Percentiles rank a stretch among this genome's conserved stretches.
Evolutionary conservation across 2,329 filamentous ascomycete genomes (phyloP).

Genomic region (Sphaceloma murrayae): DNA sequence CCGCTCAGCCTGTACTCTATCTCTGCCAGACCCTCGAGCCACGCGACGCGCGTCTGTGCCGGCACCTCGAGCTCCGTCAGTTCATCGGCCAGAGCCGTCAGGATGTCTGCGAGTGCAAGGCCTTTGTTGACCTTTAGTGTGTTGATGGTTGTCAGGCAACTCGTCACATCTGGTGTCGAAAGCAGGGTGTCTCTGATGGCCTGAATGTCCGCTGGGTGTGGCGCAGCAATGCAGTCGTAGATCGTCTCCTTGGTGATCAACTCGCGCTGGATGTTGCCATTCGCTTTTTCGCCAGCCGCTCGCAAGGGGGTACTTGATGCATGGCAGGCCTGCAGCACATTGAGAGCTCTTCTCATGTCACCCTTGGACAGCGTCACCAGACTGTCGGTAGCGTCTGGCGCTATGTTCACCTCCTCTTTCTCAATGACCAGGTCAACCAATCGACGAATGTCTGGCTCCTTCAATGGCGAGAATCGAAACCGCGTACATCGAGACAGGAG

Average conservation of each 20-base stretch:
- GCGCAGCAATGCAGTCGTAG: slow-evolving; percentile 94
- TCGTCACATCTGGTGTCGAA: slow-evolving; percentile 75
- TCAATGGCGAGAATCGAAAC: slow-evolving; percentile 89
- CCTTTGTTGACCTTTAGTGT: slow-evolving; percentile 77
- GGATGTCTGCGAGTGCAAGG: slow-evolving; percentile 83
- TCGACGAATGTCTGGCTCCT: slow-evolving; percentile 73
- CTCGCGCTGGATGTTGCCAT: slow-evolving; percentile 60
- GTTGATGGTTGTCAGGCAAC: slow-evolving; percentile 79
- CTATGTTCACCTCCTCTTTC: slow-evolving; percentile 78
- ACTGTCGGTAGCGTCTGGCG: slow-evolving; percentile 67
- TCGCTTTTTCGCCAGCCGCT: slow-evolving; percentile 40
- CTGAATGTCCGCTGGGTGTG: slow-evolving; percentile 78
- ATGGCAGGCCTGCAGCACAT: slow-evolving; percentile 93
- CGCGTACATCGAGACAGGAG: slow-evolving; percentile 86
- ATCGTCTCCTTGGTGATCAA: slow-evolving; percentile 86
- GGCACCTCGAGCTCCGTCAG: slow-evolving; percentile 73
- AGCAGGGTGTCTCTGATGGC: slow-evolving; percentile 78
- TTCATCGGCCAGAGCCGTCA: slow-evolving; percentile 77
- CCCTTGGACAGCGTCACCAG: slow-evolving; percentile 83
- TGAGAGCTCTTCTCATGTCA: slow-evolving; percentile 89
- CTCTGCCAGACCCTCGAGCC: slow-evolving; percentile 83
- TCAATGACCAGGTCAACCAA: slow-evolving; percentile 84
- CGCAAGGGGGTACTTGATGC: slow-evolving; percentile 65
- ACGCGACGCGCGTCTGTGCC: slow-evolving; percentile 76
- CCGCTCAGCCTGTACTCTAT: slow-evolving; percentile 86